phyloP scores from a whole-genome alignment of 192 early-diverging fungal species.

The Dissophora globulifera region DNA sequence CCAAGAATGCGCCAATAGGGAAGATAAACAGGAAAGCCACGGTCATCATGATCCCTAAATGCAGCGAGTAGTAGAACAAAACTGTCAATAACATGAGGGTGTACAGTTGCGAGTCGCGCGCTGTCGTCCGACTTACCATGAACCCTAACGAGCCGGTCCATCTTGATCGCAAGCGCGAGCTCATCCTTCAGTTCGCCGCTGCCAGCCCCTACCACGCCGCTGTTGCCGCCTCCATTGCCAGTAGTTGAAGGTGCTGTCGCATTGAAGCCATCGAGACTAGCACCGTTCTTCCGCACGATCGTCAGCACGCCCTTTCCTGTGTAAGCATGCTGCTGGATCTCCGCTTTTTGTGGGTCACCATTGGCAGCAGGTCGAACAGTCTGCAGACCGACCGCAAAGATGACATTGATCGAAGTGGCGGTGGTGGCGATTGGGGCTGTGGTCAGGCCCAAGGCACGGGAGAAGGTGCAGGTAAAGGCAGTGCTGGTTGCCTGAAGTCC shows the following conservation, averaged over 20 bases:
- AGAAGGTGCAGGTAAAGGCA: conserved; percentile 32
- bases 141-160: conserved; percentile 8
- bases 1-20: conserved; percentile 24
- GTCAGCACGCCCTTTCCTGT: conserved; percentile 12
- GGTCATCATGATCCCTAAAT: conserved; percentile 31
- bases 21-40: conserved; percentile 32
- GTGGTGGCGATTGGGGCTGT: conserved; percentile 15
- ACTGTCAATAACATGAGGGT: not conserved
- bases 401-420: conserved; percentile 12
- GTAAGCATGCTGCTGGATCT: conserved; percentile 11
- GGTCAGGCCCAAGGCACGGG: conserved; percentile 19
- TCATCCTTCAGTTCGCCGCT: not conserved
- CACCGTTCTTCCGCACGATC: conserved; percentile 20
- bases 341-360: conserved; percentile 21
- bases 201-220: not conserved
- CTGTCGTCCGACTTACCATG: conserved; percentile 44
- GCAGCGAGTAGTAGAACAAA: not conserved
- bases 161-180: not conserved
- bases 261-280: conserved; percentile 4
- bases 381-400: conserved; percentile 26
- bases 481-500: conserved; percentile 2
- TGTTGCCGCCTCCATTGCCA: not conserved
- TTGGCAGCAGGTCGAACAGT: conserved; percentile 1
- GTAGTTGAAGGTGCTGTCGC: not conserved
- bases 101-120: too few species aligned